Evolutionary conservation across 2,329 filamentous ascomycete species (phyloP), one percentile per base, ranked within the genome.

Genomic region (Trichoderma simmonsii): DNA sequence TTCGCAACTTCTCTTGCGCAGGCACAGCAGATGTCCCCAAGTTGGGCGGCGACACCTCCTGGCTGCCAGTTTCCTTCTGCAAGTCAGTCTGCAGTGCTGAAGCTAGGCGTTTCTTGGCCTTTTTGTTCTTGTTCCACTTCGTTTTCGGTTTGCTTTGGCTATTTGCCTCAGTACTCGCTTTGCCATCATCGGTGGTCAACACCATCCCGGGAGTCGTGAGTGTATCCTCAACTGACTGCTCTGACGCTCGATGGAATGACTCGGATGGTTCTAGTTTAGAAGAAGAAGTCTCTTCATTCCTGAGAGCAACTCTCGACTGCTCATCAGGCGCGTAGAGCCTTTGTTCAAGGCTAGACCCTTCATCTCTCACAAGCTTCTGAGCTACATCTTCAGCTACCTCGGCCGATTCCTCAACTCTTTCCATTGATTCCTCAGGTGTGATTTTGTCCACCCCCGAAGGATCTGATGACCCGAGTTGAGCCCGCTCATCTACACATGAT

Each of bases 81-180:
- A 57, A n/a, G 7, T n/a, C 32, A n/a, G 12, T 30, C 26, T 21
- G 28, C 18, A 34, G 4, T 57, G 28, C 36, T 36, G 56, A 70
- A 48, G 74, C 76, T n/a, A 18, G 51, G 26, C 61, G 61, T 26
- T 72, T 80, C 62, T 77, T 79, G n/a, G 74, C 75, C n/a, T 74
- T 74, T 30, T 76, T 79, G 63, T 73, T 76, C 11, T 73, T 75
- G 18, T 12, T 43, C 51, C 69, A 59, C 36, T 71, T 73, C 70
- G 6, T 34, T 57, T 69, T 73, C 61, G 21, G 59, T 62, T 73
- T 73, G 2, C 14, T 18, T 24, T 70, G 71, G 32, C 28, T 51
- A 11, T 26, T 6, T 15, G 36, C 18, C n/a, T 9, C 57, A 56
- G 8, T 11, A 12, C 12, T 56, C 14, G 39, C 18, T 14, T 57